Evolutionary conservation across 495 filamentous ascomycete species (phyloP), one percentile per base, ranked within the genome.

Genomic region (Penicillium paxilli): DNA sequence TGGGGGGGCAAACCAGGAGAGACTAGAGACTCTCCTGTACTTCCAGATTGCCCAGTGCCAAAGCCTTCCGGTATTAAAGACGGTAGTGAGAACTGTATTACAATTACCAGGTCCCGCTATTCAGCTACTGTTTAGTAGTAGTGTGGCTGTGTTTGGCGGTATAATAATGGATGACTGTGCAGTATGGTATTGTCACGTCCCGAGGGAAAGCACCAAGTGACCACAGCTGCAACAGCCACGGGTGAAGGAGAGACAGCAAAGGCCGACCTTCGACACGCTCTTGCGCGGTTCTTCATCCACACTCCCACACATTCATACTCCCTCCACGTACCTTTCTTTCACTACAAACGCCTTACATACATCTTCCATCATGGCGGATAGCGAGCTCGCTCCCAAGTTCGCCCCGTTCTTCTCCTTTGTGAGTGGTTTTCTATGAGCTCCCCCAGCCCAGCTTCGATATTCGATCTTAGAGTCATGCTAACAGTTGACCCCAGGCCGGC

Each of bases 321-420:
- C 16, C 24, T 42, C 54, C 48, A 41, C 38, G 50, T 30, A 30
- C 35, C 44, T 45, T 8, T 49, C 19, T 46, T 16, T 48, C 23
- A 26, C 37, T 38, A 22, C 38, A 10, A 32, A 32, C 30, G n/a
- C 8, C 30, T 4, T 0, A 32, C 8, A 32, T 32, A n/a, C 10
- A 37, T 19, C 10, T 19, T 55, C 68, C 16, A 83, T 49, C 53
- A 91, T 89, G 86, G 77, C 81, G 49, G 86, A 87, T 48, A 83
- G 82, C 51, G 86, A 87, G 49, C 68, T 87, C 25, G 78, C 87
- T 42, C 94, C 95, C 51, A 89, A 90, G 72, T 97, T 96, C 66
- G 94, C 94, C 64, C 92, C 93, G 42, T 99, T 99, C 81, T 85
- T 98, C 66, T 95, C 95, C 76, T 91, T 98, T 85, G 95, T 97